Conservation (phyloP, 257 asterid genomes). For the Solanum raphanifolium region DNA sequence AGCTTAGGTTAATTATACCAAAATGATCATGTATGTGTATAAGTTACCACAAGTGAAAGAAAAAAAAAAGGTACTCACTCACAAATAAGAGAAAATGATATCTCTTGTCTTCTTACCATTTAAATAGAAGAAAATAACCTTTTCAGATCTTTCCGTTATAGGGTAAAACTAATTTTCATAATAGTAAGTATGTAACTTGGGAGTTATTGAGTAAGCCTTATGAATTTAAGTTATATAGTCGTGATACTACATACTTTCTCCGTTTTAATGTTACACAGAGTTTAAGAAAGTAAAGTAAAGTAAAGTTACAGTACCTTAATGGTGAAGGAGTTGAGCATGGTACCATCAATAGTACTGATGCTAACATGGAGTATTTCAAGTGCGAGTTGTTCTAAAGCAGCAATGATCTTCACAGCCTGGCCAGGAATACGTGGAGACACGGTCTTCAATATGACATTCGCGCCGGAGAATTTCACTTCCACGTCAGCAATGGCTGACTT, state of each 20-base stretch:
- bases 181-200: background rate
- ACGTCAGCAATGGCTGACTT: constrained; percentile 73
- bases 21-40: background rate
- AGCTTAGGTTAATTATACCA: background rate
- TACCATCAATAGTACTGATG: constrained; percentile 54
- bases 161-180: background rate
- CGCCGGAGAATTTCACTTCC: constrained; percentile 81
- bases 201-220: background rate
- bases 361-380: constrained; percentile 74
- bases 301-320: constrained; percentile 70
- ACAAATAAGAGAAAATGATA: background rate
- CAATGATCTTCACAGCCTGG: constrained; percentile 51
- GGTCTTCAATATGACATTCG: constrained; percentile 61
- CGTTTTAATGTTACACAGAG: background rate
- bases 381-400: constrained; percentile 55
- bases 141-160: background rate
- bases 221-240: background rate
- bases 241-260: background rate
- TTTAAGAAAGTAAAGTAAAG: background rate
- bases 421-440: constrained; percentile 58
- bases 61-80: background rate
- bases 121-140: too few relatives aligned
- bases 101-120: background rate
- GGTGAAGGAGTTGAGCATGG: constrained; percentile 66
- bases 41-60: background rate